Conservation (phyloP, 1,139 yeast species). For the Magnusiomyces tetraspermus region DNA sequence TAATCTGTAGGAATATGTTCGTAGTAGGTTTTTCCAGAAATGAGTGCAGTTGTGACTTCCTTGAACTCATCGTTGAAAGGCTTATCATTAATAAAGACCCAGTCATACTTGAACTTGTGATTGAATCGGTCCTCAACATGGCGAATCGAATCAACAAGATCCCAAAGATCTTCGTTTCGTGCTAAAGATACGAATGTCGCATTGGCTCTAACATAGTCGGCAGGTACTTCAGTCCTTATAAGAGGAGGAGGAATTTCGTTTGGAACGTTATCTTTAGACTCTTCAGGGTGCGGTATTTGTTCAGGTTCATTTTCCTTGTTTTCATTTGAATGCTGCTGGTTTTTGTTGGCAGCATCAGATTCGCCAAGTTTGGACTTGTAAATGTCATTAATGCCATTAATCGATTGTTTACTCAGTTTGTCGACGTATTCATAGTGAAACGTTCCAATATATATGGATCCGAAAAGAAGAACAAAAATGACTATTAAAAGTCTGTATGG, state of each 20-base stretch:
- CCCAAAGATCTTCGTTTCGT: constrained; percentile 56
- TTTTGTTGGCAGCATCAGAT: neutral
- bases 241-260: neutral
- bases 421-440: constrained; percentile 1
- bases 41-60: constrained; percentile 36
- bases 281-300: neutral
- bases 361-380: neutral
- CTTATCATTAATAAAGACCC: constrained; percentile 70
- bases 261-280: neutral
- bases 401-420: neutral
- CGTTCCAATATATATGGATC: neutral
- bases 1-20: constrained; percentile 59
- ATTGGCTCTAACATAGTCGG: constrained; percentile 32
- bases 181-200: constrained; percentile 72
- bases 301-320: neutral
- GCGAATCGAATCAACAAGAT: constrained; percentile 49
- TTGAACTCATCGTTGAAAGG: constrained; percentile 48
- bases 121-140: constrained; percentile 68
- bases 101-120: constrained; percentile 52
- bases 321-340: neutral
- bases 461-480: neutral
- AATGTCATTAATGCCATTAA: neutral
- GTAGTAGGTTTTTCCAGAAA: constrained; percentile 55
- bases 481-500: neutral
- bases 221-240: neutral